A percentile compares a stretch with the other conserved stretches of the same genome.
Evolutionary conservation across 805 yeast species (phyloP).

Genomic region (Saturnispora saitoi): DNA sequence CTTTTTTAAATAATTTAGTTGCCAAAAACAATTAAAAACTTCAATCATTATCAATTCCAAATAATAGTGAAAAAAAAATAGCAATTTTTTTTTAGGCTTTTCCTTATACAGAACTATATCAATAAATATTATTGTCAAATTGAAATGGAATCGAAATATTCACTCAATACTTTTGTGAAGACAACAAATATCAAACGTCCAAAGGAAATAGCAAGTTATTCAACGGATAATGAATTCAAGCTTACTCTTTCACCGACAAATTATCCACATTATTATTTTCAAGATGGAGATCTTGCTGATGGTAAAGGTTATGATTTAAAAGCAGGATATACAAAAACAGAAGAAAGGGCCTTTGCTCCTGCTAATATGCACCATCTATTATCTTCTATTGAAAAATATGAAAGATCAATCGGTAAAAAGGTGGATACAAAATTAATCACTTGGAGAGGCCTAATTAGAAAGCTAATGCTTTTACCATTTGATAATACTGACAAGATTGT

Average conservation of each 20-base stretch:
- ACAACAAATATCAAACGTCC: slow-evolving; percentile 78
- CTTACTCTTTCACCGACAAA: slow-evolving; percentile 44
- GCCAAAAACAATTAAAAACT: no score
- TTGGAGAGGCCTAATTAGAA: slow-evolving; percentile 78
- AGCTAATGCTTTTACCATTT: slow-evolving; percentile 61
- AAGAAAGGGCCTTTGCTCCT: slow-evolving; percentile 44
- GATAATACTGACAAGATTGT: slow-evolving; percentile 47
- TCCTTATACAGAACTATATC: no score
- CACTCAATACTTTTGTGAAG: slow-evolving; percentile 30
- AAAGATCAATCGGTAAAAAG: slow-evolving; percentile 37
- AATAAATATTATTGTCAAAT: no score
- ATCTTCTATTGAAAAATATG: slow-evolving; percentile 46
- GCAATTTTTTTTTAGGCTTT: no score
- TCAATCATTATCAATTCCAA: no score
- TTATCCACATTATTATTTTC: slow-evolving; percentile 70
- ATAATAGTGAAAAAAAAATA: slow-evolving; percentile 23
- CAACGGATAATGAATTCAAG: slow-evolving; percentile 46
- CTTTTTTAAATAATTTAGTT: no score
- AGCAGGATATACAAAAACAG: slow-evolving; percentile 55
- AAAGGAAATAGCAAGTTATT: slow-evolving; percentile 63
- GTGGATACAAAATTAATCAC: slow-evolving; percentile 62
- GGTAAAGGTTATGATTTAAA: slow-evolving; percentile 50
- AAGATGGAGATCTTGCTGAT: slow-evolving; percentile 54
- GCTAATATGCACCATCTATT: slow-evolving; percentile 52
- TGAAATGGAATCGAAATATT: slow-evolving; percentile 22